Base-by-base conservation (phyloP, 1,284 basidiomycete genomes). In the Ceratobasidium sp. region DNA sequence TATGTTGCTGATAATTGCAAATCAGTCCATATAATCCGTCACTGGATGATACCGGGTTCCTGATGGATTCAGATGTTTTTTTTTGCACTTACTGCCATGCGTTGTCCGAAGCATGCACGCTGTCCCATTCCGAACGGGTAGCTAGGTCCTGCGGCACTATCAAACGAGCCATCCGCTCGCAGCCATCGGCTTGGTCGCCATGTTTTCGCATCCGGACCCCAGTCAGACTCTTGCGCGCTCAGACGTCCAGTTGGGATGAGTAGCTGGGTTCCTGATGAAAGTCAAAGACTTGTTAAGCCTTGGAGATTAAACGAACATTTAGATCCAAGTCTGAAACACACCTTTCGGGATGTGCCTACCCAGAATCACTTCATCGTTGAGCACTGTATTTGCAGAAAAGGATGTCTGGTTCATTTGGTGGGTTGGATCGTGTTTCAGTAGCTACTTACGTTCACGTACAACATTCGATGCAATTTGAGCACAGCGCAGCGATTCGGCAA, bases 161-260 rank as follows among this genome's bases (percentile, higher is more conserved):
- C 40, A 40, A 66, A 75, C 9, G 73, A 48, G 0, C 73, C 73
- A 33, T 75, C 62, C 12, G 46, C 20, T 2, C 40, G 48, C 7
- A 75, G 40, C 62, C 73, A 75, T 57, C 73, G 61, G 23, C 50
- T 75, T 26, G 73, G 73, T 23, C 62, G 48, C 73, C 73, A 75
- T 13, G 3, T 44, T 46, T 46, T 56, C 20, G 62, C 73, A 23
- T 66, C 73, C 12, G 62, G 61, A 38, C 73, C 73, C 73, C 73
- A 75, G 9, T 65, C 61, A 12, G 73, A 42, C 52, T 75, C 73
- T 50, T 59, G 61, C 3, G 20, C 64, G 12, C 46, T 40, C 28
- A 75, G 46, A 23, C 23, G 33, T 38, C 48, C 15, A 50, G n/a
- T 17, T 20, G n/a, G 48, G 48, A 17, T 17, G 15, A 20, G 12